These are phyloP conservation scores for Arthroderma sp. DNA, from an alignment of 2,329 filamentous ascomycete species.

Conservation along the genomic window DNA sequence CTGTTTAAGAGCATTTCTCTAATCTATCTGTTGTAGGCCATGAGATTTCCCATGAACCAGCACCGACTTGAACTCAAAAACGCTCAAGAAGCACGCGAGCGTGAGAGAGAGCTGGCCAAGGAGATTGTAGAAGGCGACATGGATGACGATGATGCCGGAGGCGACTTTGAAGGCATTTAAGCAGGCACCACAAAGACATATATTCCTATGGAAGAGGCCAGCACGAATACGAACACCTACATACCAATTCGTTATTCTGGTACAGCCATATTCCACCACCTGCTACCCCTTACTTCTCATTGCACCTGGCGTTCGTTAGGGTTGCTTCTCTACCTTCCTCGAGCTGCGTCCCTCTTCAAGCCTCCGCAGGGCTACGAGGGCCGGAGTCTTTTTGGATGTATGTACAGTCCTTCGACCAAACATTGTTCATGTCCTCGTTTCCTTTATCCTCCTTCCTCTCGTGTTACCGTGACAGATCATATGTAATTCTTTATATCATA, in stretches of 20 bases:
- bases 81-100: slow-evolving; percentile 91
- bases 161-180: slow-evolving; percentile 92
- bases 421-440: slow-evolving; percentile 6
- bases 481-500: slow-evolving; percentile 1
- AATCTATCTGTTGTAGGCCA: slow-evolving; percentile 49
- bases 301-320: background rate
- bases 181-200: background rate
- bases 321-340: background rate
- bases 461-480: slow-evolving; percentile 1
- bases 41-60: slow-evolving; percentile 99
- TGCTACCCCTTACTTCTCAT: background rate
- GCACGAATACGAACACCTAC: background rate
- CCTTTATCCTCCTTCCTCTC: background rate
- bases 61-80: slow-evolving; percentile 95
- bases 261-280: background rate
- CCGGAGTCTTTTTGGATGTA: slow-evolving; percentile 8
- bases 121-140: slow-evolving; percentile 97
- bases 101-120: slow-evolving; percentile 93
- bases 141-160: slow-evolving; percentile 90
- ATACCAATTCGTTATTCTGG: background rate
- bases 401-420: slow-evolving; percentile 15
- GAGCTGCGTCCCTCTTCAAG: background rate
- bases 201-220: background rate
- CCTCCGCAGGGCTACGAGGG: slow-evolving; percentile 10
- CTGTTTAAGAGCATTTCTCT: background rate